Conservation (phyloP, 805 yeast genomes). For the Yamadazyma scolyti region DNA sequence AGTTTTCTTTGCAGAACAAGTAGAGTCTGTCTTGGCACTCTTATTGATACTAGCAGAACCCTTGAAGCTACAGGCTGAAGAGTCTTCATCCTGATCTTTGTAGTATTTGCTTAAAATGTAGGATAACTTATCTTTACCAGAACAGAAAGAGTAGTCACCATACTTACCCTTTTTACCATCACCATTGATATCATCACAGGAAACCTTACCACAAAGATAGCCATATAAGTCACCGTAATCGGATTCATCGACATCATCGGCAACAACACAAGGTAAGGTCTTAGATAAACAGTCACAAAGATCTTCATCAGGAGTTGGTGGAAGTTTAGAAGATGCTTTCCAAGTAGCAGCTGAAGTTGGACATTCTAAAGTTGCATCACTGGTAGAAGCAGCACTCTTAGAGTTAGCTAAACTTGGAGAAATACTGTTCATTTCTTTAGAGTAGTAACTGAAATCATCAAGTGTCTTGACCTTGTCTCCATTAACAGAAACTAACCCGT, state of each 20-base stretch:
- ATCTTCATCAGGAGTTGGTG: conserved; percentile 71
- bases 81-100: conserved; percentile 36
- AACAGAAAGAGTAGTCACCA: conserved; percentile 74
- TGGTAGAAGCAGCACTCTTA: conserved; percentile 27
- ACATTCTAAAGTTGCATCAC: conserved; percentile 62
- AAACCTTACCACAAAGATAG: conserved; percentile 49
- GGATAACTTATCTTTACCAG: conserved; percentile 59
- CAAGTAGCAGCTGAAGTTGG: conserved; percentile 56
- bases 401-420: conserved; percentile 36
- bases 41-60: conserved; percentile 57
- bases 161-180: conserved; percentile 65
- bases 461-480: conserved; percentile 53
- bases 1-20: conserved; percentile 22
- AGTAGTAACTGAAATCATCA: conserved; percentile 49
- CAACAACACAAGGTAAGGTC: conserved; percentile 59
- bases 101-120: conserved; percentile 65
- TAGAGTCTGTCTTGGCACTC: conserved; percentile 23
- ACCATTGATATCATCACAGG: conserved; percentile 59
- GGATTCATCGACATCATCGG: conserved; percentile 46
- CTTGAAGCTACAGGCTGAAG: conserved; percentile 61
- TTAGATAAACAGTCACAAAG: conserved; percentile 61
- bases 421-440: conserved; percentile 31
- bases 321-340: conserved; percentile 65
- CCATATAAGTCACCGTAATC: conserved; percentile 61
- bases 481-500: conserved; percentile 67